Base-by-base conservation (phyloP, 805 yeast species). In the Sporopachydermia lactativora region DNA sequence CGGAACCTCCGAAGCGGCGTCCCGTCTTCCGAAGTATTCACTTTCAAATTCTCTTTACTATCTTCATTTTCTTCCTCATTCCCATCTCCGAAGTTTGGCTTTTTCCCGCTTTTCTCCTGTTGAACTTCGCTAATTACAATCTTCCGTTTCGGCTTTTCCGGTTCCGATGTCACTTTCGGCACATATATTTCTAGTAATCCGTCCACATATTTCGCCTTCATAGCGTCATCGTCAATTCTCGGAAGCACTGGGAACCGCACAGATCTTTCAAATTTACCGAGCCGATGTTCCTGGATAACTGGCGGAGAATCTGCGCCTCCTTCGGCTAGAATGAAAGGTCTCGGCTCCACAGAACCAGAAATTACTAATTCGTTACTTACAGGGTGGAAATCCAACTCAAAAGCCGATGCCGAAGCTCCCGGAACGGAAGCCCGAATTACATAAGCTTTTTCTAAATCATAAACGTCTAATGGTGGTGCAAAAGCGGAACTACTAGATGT, bases 331-430 rank as follows among this genome's bases (percentile, higher is more conserved):
- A 24, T n/a, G 31, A 24, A 24, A 8, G 8, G 8, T 24, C 31
- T 8, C 8, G 31, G 31, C n/a, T 8, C 8, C n/a, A 61, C 57
- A 4, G 60, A 62, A 24, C 81, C 81, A 44, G 67, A 70, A 31
- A 75, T 58, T 14, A 70, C 60, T 43, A 75, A 48, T 45, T 73
- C 77, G 47, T 68, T 67, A 8, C 71, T 63, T 1, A 75, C 61
- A 31, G 80, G 76, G 49, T 75, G 81, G 55, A 64, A 75, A 49
- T 75, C 77, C 35, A 75, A 65, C 39, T 68, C 70, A 46, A 75
- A 66, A 14, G 70, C 64, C 35, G 66, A 64, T 16, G 71, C 66
- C 19, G 64, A 60, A 2, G 77, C 76, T 38, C 81, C 81, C n/a
- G 81, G 75, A 17, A 75, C 52, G 3, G 78, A 69, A 8, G 74